These are phyloP conservation scores for Takashimella koratensis DNA, from an alignment of 1,284 basidiomycete genomes.

Conservation along the genomic window DNA sequence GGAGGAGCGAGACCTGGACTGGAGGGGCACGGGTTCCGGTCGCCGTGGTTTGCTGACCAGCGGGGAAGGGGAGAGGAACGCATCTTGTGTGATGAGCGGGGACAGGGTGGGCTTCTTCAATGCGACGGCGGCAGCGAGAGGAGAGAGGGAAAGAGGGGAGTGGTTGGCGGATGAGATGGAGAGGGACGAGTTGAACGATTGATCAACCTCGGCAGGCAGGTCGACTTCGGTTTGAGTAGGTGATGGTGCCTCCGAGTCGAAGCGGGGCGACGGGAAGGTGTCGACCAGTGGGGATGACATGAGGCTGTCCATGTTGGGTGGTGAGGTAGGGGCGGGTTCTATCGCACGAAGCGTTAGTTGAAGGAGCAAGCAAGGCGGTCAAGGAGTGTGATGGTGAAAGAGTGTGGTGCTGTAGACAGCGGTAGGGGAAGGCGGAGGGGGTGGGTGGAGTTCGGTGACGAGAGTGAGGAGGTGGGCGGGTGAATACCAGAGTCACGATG, in stretches of 20 bases:
- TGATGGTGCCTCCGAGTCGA: slow-evolving; percentile 35
- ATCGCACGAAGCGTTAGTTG: too few species aligned
- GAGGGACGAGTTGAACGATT: slow-evolving; percentile 49
- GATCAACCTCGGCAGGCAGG: slow-evolving; percentile 46
- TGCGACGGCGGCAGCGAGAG: slow-evolving; percentile 7
- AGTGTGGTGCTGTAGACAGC: too few species aligned
- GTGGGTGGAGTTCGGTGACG: background rate
- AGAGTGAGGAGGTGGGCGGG: background rate
- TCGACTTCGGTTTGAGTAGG: slow-evolving; percentile 43
- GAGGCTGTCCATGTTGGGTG: slow-evolving; percentile 32
- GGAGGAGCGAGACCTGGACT: slow-evolving; percentile 7
- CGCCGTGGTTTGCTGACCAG: slow-evolving; percentile 27
- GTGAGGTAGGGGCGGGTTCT: background rate
- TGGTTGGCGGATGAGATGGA: slow-evolving; percentile 31
- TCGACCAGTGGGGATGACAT: slow-evolving; percentile 44
- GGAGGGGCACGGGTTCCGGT: slow-evolving; percentile 31
- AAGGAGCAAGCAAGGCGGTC: too few species aligned
- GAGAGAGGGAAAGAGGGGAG: slow-evolving; percentile 24
- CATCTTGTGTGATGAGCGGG: slow-evolving; percentile 4
- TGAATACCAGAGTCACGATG: background rate
- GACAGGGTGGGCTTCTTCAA: slow-evolving; percentile 7
- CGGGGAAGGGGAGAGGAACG: slow-evolving; percentile 24
- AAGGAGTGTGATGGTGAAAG: too few species aligned
- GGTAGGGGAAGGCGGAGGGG: too few species aligned
- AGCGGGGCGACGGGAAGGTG: slow-evolving; percentile 30